Evolutionary conservation across 352 stramenopile genomes (phyloP), one percentile per base, ranked within the genome.

Genomic region (Blastocystis sp.): DNA sequence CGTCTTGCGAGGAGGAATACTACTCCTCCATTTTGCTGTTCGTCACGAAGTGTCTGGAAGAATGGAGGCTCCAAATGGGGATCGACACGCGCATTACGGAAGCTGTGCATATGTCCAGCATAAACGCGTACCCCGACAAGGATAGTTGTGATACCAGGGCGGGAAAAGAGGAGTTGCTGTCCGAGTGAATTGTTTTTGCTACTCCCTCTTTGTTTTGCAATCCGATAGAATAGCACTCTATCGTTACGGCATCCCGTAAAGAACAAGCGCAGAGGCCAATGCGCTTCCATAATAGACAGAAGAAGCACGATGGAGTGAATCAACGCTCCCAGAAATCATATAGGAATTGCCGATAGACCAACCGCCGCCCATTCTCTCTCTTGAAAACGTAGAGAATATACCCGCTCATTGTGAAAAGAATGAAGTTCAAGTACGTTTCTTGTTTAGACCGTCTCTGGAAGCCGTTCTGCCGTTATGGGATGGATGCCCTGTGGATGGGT

Each of bases 341-440:
- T 56, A 56, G 5, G 14, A 14, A 56, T 56, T 56, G 5, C 48
- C 5, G 5, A 14, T 56, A 56, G 5, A 17, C 5, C 0, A 56
- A 56, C 48, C 48, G 48, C 48, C 5, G 5, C 48, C 48, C 14
- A 56, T 7, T 56, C 48, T 17, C 14, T 56, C 48, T 56, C 48
- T 17, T 67, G 21, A 11, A 34, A 69, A 53, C 45, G 45, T 28
- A 84, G 52, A 84, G 66, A 56, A 84, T 84, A 84, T 84, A 84
- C 74, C 74, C 67, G 74, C 69, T 84, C 74, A 84, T 84, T 69
- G 28, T 23, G 43, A 28, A 21, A 43, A 84, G 56, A 64, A 84
- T 84, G 74, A 84, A 84, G 60, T 84, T 70, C 60, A 84, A 52
- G 74, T 84, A 84, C 45, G 74, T 66, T 56, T 56, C 19, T 56